Percentiles rank a stretch among this genome's conserved stretches.
These are phyloP conservation scores for Vavraia culicis DNA, from an alignment of 371 early-diverging fungal genomes.

Conservation along the genomic window DNA sequence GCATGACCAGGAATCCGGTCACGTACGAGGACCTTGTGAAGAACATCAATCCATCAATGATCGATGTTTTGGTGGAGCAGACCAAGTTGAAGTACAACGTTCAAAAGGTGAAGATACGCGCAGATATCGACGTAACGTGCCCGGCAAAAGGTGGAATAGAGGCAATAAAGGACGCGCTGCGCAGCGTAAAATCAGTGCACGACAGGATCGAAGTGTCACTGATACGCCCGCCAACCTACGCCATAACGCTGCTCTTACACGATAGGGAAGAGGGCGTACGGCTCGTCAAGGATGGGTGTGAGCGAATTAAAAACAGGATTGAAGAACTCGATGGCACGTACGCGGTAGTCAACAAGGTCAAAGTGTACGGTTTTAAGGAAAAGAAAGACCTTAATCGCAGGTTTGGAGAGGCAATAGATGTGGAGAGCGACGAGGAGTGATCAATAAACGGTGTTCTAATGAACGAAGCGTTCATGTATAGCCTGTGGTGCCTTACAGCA, in stretches of 20 bases:
- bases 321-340: slow-evolving; percentile 16
- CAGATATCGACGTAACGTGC: slow-evolving; percentile 81
- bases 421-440: too few relatives aligned
- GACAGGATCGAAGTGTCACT: slow-evolving; percentile 28
- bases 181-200: slow-evolving; percentile 62
- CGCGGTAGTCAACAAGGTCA: slow-evolving; percentile 8
- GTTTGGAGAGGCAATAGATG: too few relatives aligned
- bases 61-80: slow-evolving; percentile 27
- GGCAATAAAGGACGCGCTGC: slow-evolving; percentile 71
- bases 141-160: slow-evolving; percentile 81
- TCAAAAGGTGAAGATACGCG: slow-evolving; percentile 32
- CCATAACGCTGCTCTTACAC: slow-evolving; percentile 25
- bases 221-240: slow-evolving; percentile 39
- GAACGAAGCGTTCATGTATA: too few relatives aligned
- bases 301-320: slow-evolving; percentile 9
- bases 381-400: slow-evolving; percentile 19
- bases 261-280: slow-evolving; percentile 33
- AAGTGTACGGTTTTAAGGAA: slow-evolving; percentile 27
- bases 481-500: too few relatives aligned
- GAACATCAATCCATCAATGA: slow-evolving; percentile 13
- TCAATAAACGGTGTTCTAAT: too few relatives aligned
- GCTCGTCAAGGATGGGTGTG: slow-evolving; percentile 17
- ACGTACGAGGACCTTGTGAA: slow-evolving; percentile 52
- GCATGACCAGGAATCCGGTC: slow-evolving; percentile 73
- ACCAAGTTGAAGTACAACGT: slow-evolving; percentile 15